Evolutionary conservation across 768 basidiomycete genomes (phyloP), one percentile per base, ranked within the genome.

Genomic region (Amanita jacksonii): DNA sequence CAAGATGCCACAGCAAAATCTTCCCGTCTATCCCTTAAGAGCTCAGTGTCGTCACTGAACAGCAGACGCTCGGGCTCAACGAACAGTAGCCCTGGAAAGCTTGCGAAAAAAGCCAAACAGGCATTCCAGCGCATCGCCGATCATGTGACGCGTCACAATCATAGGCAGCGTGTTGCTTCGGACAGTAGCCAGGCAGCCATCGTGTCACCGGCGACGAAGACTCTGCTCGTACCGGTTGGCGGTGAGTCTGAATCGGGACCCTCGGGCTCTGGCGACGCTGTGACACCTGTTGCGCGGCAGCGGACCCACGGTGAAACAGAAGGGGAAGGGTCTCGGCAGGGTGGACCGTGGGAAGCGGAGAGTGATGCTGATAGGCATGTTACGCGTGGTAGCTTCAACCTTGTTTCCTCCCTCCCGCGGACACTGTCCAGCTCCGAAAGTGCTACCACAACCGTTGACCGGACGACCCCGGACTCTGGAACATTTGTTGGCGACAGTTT

Each of bases 141-240:
- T 34, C 63, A 63, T 57, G 61, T 66, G 63, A 62, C 61, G 15
- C 56, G 54, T 42, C 55, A 54, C 51, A 52, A 56, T 43, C 57
- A 62, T 43, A 52, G 59, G 27, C 38, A 51, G 16, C 44, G 47
- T 30, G 46, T 47, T n/a, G 36, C 38, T 1, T 49, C 54, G 30
- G 41, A 48, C 44, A 28, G 36, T 20, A 20, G 31, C 40, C 23
- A 32, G 38, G 34, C 44, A 49, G 51, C 39, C 27, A 45, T 38
- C 31, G 40, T 35, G 5, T 24, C 42, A n/a, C 15, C 48, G 50
- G 51, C 40, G 53, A 53, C 51, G 24, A 45, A 28, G 31, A 19
- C 35, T 16, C 19, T 22, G 28, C 34, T 4, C 24, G 42, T 25
- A 1, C 33, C 34, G 7, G 16, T 15, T 7, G 33, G 15, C 15